Evolutionary conservation across 805 yeast genomes (phyloP), one percentile per base, ranked within the genome.

Genomic region (Diddensiella caesifluorescens): DNA sequence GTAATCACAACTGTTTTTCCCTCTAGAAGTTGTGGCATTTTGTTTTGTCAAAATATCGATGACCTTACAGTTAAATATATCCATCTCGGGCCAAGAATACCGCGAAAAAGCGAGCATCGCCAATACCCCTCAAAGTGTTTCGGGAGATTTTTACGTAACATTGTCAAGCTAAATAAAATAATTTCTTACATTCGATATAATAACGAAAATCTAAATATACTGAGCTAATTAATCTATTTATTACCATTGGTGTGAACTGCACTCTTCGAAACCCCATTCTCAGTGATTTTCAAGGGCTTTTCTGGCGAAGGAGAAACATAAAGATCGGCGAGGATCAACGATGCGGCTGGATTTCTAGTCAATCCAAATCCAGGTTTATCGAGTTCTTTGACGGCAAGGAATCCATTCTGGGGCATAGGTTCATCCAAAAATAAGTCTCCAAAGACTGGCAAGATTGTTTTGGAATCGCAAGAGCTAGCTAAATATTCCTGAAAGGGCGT

Each of bases 401-500:
- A 63, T 15, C 77, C 75, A 40, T 69, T 61, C 18, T 57, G 52
- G 40, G 77, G 75, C 25, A 70, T 69, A 30, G 73, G 71, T 52
- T 71, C 76, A 51, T 71, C 71, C 26, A 61, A 43, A 59, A 71
- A 71, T 41, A 71, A 59, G 18, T 57, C 59, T 35, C 76, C 76
- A 50, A 70, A 71, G 16, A 71, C 76, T 7, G 75, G 75, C 32
- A 66, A 53, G 9, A 69, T 70, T 28, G 65, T 52, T 35, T 55
- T 59, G 6, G 73, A 64, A 46, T 71, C 75, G 36, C 75, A 75
- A 3, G 75, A 70, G 56, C 70, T 71, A 41, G 74, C 72, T 38
- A 71, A 57, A 47, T 71, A 71, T 53, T 71, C 76, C 53, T 71
- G 76, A 66, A 71, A 71, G 32, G 75, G 75, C 22, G 76, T 70